Evolutionary conservation across 495 filamentous ascomycete species (phyloP).

Genomic region (Pseudoneurospora amorphoporcata): DNA sequence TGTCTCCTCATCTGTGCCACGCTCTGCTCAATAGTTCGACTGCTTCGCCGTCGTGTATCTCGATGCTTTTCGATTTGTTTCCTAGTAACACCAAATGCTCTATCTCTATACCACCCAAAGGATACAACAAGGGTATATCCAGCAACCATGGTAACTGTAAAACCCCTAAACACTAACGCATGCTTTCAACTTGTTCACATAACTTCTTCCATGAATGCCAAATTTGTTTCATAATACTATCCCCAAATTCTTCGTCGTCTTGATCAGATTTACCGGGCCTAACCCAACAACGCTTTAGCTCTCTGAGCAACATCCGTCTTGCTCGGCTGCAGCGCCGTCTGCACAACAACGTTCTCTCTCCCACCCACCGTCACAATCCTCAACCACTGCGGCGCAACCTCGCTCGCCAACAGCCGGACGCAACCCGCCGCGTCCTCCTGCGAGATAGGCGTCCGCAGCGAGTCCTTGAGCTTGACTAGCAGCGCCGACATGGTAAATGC

Average conservation of each 20-base stretch:
- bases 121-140: not conserved
- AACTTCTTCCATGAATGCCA: not conserved
- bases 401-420: slow-evolving; percentile 44
- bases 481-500: slow-evolving; percentile 53
- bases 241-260: not conserved
- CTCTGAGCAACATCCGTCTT: slow-evolving; percentile 33
- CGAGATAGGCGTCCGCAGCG: slow-evolving; percentile 49
- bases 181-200: not conserved
- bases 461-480: slow-evolving; percentile 48
- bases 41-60: not conserved
- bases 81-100: not conserved
- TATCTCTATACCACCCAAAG: not conserved
- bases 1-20: not conserved
- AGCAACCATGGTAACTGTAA: not conserved
- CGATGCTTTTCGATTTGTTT: not conserved
- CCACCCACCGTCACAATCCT: slow-evolving; percentile 43
- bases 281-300: slow-evolving; percentile 28
- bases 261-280: not conserved
- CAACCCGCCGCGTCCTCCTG: slow-evolving; percentile 46
- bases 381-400: slow-evolving; percentile 56
- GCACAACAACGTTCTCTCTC: slow-evolving; percentile 48
- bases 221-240: no score
- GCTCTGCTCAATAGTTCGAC: not conserved
- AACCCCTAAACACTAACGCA: not conserved
- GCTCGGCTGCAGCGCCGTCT: slow-evolving; percentile 30